phyloP scores from a whole-genome alignment of 2,329 filamentous ascomycete genomes.

The Metarhizium guizhouense region DNA sequence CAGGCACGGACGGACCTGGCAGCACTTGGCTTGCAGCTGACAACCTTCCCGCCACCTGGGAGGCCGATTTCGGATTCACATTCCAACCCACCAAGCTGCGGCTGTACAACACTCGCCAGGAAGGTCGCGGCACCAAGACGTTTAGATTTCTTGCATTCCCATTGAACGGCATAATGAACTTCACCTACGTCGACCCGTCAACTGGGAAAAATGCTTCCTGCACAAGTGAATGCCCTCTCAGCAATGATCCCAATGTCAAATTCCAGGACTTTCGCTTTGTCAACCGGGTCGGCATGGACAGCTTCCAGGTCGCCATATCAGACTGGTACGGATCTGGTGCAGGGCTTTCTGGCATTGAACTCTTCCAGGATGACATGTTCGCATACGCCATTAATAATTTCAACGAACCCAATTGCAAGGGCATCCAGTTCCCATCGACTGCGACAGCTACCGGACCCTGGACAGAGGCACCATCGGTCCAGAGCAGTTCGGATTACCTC shows the following conservation, averaged over 20 bases:
- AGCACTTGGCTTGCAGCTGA: conserved; percentile 74
- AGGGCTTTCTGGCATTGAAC: conserved; percentile 75
- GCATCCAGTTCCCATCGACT: conserved; percentile 50
- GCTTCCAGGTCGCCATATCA: conserved; percentile 76
- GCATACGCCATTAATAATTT: conserved; percentile 78
- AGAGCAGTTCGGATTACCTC: conserved; percentile 70
- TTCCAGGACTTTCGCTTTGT: conserved; percentile 92
- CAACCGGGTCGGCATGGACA: conserved; percentile 78
- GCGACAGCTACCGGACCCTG: conserved; percentile 68
- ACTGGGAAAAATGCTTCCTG: conserved; percentile 63
- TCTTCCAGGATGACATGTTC: conserved; percentile 79
- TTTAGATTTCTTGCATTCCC: conserved; percentile 83
- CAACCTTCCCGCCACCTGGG: conserved; percentile 69
- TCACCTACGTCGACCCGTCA: conserved; percentile 75
- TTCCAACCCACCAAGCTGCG: conserved; percentile 83
- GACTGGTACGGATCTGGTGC: conserved; percentile 81
- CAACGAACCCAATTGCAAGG: conserved; percentile 79
- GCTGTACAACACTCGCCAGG: conserved; percentile 76
- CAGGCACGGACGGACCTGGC: conserved; percentile 56
- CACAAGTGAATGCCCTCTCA: conserved; percentile 78
- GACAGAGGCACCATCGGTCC: conserved; percentile 55
- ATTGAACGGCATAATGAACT: conserved; percentile 88
- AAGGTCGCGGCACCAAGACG: conserved; percentile 78
- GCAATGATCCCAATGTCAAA: conserved; percentile 51
- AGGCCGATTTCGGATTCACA: conserved; percentile 71